Evolutionary conservation across 2,329 filamentous ascomycete genomes (phyloP).

Genomic region (Clarireedia monteithiana): DNA sequence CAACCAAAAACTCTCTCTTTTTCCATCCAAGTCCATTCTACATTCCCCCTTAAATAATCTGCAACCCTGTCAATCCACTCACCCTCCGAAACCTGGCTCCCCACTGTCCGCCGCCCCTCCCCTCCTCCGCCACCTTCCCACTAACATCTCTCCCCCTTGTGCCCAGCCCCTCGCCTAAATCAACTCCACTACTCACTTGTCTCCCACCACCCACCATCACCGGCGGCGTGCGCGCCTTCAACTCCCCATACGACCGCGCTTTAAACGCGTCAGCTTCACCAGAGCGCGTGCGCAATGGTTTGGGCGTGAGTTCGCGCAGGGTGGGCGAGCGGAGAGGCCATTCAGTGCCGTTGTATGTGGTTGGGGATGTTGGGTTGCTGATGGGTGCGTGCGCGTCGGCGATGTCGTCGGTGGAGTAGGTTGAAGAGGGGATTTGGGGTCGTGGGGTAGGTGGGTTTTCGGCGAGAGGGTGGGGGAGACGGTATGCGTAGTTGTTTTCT

Average conservation of each 20-base stretch:
- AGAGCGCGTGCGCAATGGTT: slow-evolving; percentile 14
- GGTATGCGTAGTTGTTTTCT: background rate
- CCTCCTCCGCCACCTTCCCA: slow-evolving; percentile 67
- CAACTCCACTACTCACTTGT: slow-evolving; percentile 53
- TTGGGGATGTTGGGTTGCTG: slow-evolving; percentile 29
- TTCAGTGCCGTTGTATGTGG: slow-evolving; percentile 33
- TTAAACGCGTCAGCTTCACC: slow-evolving; percentile 33
- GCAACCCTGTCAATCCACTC: slow-evolving; percentile 25
- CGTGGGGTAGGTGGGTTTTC: slow-evolving; percentile 38
- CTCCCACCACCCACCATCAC: slow-evolving; percentile 40
- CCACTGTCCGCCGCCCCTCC: slow-evolving; percentile 30
- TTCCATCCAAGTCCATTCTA: no score
- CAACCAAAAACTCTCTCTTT: no score
- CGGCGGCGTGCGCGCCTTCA: slow-evolving; percentile 46
- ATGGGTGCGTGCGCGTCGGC: background rate
- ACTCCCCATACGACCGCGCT: slow-evolving; percentile 51
- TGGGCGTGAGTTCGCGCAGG: slow-evolving; percentile 10
- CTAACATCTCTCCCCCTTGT: slow-evolving; percentile 51
- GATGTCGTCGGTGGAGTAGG: slow-evolving; percentile 32
- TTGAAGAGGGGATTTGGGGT: slow-evolving; percentile 19
- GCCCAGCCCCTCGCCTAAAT: slow-evolving; percentile 32
- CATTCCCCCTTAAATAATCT: background rate
- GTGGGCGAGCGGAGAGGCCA: slow-evolving; percentile 5
- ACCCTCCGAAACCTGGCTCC: slow-evolving; percentile 33
- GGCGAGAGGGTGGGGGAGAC: slow-evolving; percentile 44